These are phyloP conservation scores for Pyrus bretschneideri DNA, from an alignment of 306 rosid genomes.

Conservation along the genomic window DNA sequence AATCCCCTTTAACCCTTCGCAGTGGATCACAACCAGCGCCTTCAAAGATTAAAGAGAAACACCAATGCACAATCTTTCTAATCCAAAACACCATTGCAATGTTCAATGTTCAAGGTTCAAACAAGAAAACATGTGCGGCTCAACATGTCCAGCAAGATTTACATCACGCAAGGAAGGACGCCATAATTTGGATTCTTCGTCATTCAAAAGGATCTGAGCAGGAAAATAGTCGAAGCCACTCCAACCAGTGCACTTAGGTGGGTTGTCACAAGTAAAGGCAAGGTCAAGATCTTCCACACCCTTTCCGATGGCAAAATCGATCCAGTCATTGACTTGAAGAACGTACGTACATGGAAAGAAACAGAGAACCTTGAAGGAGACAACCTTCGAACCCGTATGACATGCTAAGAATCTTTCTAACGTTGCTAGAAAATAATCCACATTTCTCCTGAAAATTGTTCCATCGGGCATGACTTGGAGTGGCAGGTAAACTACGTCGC, in stretches of 20 bases:
- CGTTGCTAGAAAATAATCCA: neutral
- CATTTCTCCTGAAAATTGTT: neutral
- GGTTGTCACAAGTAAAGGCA: neutral
- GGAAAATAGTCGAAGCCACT: neutral
- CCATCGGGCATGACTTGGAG: too few species aligned
- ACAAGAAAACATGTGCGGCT: neutral
- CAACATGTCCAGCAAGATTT: neutral
- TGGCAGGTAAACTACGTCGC: neutral
- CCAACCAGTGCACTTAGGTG: neutral
- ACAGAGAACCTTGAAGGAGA: constrained; percentile 4
- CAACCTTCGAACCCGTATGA: neutral
- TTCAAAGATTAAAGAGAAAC: neutral
- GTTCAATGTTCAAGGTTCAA: neutral
- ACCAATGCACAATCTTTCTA: neutral
- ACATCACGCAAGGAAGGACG: neutral
- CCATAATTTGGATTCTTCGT: neutral
- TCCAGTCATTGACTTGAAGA: neutral
- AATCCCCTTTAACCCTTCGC: neutral
- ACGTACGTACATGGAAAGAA: neutral
- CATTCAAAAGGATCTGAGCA: neutral
- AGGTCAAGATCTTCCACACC: constrained; percentile 3
- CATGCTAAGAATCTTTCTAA: neutral
- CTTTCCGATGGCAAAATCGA: neutral
- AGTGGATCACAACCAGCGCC: neutral
- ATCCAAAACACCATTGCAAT: constrained; percentile 9